These are phyloP conservation scores for Ascomycota sp. DNA, from an alignment of 2,329 filamentous ascomycete species.

Conservation along the genomic window DNA sequence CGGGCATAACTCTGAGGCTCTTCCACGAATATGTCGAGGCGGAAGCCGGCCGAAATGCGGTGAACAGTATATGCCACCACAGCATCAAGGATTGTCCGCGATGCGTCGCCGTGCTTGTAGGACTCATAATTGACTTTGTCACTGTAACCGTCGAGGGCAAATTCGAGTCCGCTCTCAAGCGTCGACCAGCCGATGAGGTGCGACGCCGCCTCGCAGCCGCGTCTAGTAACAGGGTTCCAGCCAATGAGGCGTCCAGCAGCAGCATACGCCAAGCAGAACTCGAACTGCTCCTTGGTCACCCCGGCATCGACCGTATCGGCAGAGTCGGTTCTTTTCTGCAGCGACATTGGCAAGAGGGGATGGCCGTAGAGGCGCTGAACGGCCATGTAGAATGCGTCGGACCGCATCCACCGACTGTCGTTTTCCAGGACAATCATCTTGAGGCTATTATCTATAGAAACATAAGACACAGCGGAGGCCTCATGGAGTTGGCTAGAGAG, in stretches of 20 bases:
- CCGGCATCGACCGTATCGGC: slow-evolving; percentile 16
- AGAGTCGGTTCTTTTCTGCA: slow-evolving; percentile 8
- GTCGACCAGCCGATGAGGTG: slow-evolving; percentile 41
- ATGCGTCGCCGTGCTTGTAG: slow-evolving; percentile 31
- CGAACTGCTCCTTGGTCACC: slow-evolving; percentile 21
- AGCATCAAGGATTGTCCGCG: slow-evolving; percentile 30
- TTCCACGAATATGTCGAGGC: slow-evolving; percentile 26
- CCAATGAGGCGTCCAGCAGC: slow-evolving; percentile 39
- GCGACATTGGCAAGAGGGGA: slow-evolving; percentile 21
- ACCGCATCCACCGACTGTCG: slow-evolving; percentile 29
- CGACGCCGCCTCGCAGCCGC: slow-evolving; percentile 38
- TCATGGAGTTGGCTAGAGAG: slow-evolving; percentile 10
- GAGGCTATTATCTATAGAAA: slow-evolving; percentile 5
- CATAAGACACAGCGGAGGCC: slow-evolving; percentile 11
- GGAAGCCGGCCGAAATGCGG: slow-evolving; percentile 39
- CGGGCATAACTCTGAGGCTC: slow-evolving; percentile 19
- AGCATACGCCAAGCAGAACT: slow-evolving; percentile 42
- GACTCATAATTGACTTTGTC: slow-evolving; percentile 19
- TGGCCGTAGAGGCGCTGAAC: slow-evolving; percentile 37
- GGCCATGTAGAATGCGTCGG: slow-evolving; percentile 35
- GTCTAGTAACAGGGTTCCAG: slow-evolving; percentile 31
- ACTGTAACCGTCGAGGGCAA: slow-evolving; percentile 23
- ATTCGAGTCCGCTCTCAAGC: slow-evolving; percentile 38
- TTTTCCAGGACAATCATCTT: slow-evolving; percentile 21
- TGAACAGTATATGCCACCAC: slow-evolving; percentile 38